Evolutionary conservation across 345 rosid genomes (phyloP).

Genomic region (Boechera retrofracta): DNA sequence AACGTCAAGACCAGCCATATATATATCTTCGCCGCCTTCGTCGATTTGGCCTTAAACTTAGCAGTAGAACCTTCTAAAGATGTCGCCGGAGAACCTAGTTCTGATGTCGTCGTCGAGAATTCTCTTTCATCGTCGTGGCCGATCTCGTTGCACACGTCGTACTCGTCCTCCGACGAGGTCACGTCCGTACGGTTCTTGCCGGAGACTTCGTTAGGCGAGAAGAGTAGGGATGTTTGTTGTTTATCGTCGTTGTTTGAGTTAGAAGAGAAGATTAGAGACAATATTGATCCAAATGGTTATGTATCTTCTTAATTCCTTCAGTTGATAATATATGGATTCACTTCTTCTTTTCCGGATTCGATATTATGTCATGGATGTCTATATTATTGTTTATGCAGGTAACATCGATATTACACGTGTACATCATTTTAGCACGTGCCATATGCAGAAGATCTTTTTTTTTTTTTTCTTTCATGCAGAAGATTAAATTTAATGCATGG

Average conservation of each 20-base stretch:
- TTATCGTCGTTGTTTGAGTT: slow-evolving; percentile 41
- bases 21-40: slow-evolving; percentile 74
- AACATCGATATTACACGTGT: slow-evolving; percentile 2
- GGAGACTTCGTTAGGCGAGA: slow-evolving; percentile 20
- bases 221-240: slow-evolving; percentile 29
- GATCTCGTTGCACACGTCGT: slow-evolving; percentile 23
- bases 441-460: too few species aligned
- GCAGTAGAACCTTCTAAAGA: background rate
- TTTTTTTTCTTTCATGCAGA: too few species aligned
- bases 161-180: slow-evolving; percentile 38
- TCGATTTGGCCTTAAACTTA: slow-evolving; percentile 59
- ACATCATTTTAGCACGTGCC: background rate
- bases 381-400: background rate
- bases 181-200: slow-evolving; percentile 25
- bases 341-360: background rate
- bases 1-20: slow-evolving; percentile 78
- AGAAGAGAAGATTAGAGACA: slow-evolving; percentile 37
- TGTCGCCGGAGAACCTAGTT: slow-evolving; percentile 19
- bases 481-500: too few species aligned
- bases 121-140: slow-evolving; percentile 32
- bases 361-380: background rate
- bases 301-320: slow-evolving; percentile 5
- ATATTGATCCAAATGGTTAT: slow-evolving; percentile 7
- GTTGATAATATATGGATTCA: background rate
- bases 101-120: slow-evolving; percentile 23